Evolutionary conservation across 2,329 filamentous ascomycete species (phyloP).

Genomic region (Sclerotinia subarctica): DNA sequence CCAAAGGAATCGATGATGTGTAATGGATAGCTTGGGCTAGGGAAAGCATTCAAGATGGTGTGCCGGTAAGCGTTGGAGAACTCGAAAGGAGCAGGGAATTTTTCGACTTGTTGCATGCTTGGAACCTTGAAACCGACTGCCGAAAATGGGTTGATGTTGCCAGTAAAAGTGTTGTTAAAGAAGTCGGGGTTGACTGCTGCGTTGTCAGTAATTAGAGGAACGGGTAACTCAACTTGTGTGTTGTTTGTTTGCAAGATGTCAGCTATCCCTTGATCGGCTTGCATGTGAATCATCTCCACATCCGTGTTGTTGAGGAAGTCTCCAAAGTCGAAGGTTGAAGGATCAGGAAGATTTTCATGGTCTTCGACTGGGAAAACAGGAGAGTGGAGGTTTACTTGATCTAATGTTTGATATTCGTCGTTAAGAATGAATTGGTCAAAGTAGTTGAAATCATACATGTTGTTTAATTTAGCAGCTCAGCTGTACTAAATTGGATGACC

Average conservation of each 20-base stretch:
- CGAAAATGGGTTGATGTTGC: neutral
- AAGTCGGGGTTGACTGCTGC: neutral
- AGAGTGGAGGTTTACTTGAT: neutral
- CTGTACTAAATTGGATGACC: conserved; percentile 20
- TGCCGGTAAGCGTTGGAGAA: conserved; percentile 21
- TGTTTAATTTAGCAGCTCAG: conserved; percentile 22
- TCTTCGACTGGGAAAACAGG: neutral
- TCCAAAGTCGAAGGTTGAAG: neutral
- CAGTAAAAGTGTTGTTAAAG: neutral
- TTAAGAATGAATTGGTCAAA: neutral
- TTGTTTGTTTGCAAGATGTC: neutral
- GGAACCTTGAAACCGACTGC: neutral
- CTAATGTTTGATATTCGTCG: neutral
- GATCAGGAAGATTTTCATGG: neutral
- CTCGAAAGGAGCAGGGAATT: neutral
- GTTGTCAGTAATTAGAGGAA: conserved; percentile 5
- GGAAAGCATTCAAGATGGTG: conserved; percentile 27
- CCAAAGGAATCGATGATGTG: conserved; percentile 27
- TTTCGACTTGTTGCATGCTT: neutral
- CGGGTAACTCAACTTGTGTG: conserved; percentile 11
- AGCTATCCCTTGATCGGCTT: neutral
- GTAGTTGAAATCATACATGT: neutral
- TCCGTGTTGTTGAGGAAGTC: neutral
- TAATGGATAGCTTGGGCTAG: conserved; percentile 24
- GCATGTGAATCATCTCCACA: neutral